Base-by-base conservation (phyloP, 306 rosid species). In the Parietaria judaica region DNA sequence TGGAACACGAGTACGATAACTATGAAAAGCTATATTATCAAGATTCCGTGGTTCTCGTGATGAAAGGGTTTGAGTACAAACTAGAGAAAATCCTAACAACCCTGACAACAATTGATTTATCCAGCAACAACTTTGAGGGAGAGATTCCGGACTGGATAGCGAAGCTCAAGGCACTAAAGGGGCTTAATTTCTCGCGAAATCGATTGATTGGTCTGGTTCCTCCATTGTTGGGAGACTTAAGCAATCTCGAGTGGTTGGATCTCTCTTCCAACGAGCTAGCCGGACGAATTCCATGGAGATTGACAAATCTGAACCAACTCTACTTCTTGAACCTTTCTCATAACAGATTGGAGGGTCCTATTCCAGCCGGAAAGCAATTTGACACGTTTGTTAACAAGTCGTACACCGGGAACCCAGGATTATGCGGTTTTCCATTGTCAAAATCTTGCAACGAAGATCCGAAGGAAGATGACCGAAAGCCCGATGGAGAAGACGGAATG, bases 271-370 rank as follows among this genome's bases (percentile, higher is more conserved):
- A n/a, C n/a, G n/a, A n/a, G n/a, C n/a, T n/a, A n/a, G n/a, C n/a
- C n/a, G n/a, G n/a, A n/a, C n/a, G n/a, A n/a, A n/a, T n/a, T n/a
- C n/a, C n/a, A n/a, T n/a, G n/a, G n/a, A n/a, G n/a, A n/a, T n/a
- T n/a, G n/a, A n/a, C 65, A 17, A 9, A 45, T 61, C 4, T 61
- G 51, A 43, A 8, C 1, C 11, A 23, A 6, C 65, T 61, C 11
- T 5, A 1, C 11, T 7, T 16, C 53, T 31, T 61, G 11, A 61
- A 61, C 41, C 65, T 61, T 16, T 61, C 65, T 10, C 41, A 6
- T 8, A 61, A 61, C 15, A 43, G 17, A 61, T 46, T 61, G n/a
- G 65, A 8, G 65, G 65, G 65, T 1, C 65, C 65, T 23, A 61
- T 61, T 14, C 65, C 65, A 6, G 6, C 3, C 4, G 65, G 65